phyloP scores from a whole-genome alignment of 106 monocot species.

The Allium sativum region DNA sequence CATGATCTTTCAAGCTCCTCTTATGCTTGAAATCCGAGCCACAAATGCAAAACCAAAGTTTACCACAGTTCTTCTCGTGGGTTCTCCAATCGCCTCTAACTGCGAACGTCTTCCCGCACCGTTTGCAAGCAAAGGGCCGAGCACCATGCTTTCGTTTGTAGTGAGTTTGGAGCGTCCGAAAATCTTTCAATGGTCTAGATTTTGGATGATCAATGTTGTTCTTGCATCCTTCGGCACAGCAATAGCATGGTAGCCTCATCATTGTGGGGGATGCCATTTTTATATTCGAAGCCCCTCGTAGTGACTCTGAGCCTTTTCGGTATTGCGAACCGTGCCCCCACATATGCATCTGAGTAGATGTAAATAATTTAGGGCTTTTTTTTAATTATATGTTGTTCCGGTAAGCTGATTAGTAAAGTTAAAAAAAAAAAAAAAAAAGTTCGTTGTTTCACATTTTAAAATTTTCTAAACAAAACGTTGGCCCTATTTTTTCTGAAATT shows the following conservation, averaged over 20 bases:
- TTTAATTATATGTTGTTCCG: background rate
- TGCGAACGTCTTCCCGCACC: conserved; percentile 56
- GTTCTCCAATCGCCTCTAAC: conserved; percentile 71
- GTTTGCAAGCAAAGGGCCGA: conserved; percentile 42
- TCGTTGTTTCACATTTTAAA: too few relatives aligned
- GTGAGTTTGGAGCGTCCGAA: conserved; percentile 74
- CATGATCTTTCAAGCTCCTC: conserved; percentile 71
- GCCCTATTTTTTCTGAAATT: too few relatives aligned
- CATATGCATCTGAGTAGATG: conserved; percentile 57
- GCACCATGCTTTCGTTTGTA: conserved; percentile 64
- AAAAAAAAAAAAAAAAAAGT: too few relatives aligned
- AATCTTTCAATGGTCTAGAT: conserved; percentile 54
- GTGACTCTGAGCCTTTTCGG: conserved; percentile 55
- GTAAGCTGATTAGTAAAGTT: too few relatives aligned
- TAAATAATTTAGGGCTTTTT: background rate
- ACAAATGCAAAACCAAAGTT: conserved; percentile 72
- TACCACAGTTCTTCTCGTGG: conserved; percentile 78
- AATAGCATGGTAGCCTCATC: conserved; percentile 64
- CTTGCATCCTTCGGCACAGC: conserved; percentile 63
- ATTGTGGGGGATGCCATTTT: conserved; percentile 17
- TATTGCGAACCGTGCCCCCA: conserved; percentile 76
- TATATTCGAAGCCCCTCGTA: conserved; percentile 16
- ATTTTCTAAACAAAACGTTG: too few relatives aligned
- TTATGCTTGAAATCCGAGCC: conserved; percentile 79
- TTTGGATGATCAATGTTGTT: conserved; percentile 73